Base-by-base conservation (phyloP, 2,329 filamentous ascomycete genomes). In the Aureobasidium musti region DNA sequence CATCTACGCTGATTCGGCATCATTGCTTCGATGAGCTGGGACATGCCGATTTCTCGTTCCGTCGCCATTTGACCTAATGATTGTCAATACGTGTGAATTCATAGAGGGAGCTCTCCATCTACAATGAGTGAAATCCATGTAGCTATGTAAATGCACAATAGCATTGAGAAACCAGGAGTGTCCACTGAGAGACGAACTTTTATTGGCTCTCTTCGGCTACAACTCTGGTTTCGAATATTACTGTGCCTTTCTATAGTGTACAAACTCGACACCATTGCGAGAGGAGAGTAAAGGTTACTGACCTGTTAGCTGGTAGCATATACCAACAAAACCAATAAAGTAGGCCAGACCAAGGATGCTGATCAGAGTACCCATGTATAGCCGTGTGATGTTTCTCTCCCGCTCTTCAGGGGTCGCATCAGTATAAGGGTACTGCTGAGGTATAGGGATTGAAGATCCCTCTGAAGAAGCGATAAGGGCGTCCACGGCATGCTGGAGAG, bases 21-120 rank as follows among this genome's bases (percentile, higher is more conserved):
- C 91, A 96, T 97, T 65, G 91, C 89, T 77, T 97, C 93, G 50
- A 97, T 87, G 33, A 97, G 82, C 69, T 92, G 91, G 5, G 91
- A 91, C 85, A 97, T 95, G 67, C 92, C 93, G 19, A 87, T 82
- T 79, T 97, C 93, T 66, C 93, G 83, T 78, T 97, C 93, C 1
- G 88, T 87, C 8, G 93, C 92, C 75, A 96, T 89, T 72, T 93
- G 87, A 8, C 93, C 93, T 0, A 91, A 19, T 19, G 5, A 14
- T 5, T 3, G 14, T 49, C 6, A 49, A 14, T 26, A 26, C 43
- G n/a, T 43, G n/a, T 14, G 17, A 26, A 21, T 6, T 5, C 21
- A 5, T 1, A 14, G 14, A 47, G 11, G 5, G 7, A 47, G 3
- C 2, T 14, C 23, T 26, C 11, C 8, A 23, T 3, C 11, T 14